A percentile compares a stretch with the other conserved stretches of the same genome.
phyloP scores from a whole-genome alignment of 495 filamentous ascomycete species.

The Xylaria flabelliformis region DNA sequence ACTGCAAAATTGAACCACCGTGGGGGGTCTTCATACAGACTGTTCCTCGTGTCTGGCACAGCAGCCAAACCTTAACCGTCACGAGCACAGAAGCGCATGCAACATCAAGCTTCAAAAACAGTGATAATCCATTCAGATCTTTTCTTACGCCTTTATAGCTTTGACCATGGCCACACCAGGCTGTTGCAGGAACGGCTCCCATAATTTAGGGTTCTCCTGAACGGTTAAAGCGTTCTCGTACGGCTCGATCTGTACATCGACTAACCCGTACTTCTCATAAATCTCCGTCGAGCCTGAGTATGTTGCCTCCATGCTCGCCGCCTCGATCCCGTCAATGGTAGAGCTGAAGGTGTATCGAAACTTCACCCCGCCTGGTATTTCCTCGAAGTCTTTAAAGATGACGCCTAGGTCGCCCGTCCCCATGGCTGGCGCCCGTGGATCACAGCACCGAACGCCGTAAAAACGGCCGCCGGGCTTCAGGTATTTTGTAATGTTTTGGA shows the following conservation, averaged over 20 bases:
- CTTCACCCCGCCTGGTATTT: constrained; percentile 35
- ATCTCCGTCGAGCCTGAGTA: constrained; percentile 31
- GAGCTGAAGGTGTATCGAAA: constrained; percentile 16
- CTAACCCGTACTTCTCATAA: constrained; percentile 35
- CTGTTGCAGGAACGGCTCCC: constrained; percentile 36
- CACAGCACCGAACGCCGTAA: constrained; percentile 31
- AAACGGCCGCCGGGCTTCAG: constrained; percentile 42
- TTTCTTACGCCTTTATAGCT: constrained; percentile 24
- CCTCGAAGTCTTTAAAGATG: constrained; percentile 19
- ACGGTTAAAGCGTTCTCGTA: constrained; percentile 32
- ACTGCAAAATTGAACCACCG: too few species aligned
- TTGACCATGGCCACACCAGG: constrained; percentile 34
- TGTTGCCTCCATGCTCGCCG: constrained; percentile 19
- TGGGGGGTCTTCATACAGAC: too few species aligned
- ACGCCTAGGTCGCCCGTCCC: constrained; percentile 35
- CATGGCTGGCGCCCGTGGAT: constrained; percentile 22
- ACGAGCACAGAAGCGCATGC: too few species aligned
- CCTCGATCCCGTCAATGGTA: constrained; percentile 28
- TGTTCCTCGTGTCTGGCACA: too few species aligned
- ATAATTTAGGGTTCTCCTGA: constrained; percentile 34
- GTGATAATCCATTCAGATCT: background rate
- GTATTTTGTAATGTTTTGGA: constrained; percentile 33
- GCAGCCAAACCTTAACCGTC: too few species aligned
- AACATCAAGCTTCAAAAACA: background rate
- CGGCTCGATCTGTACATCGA: constrained; percentile 30